Percentiles rank a stretch among this genome's conserved stretches.
These are phyloP conservation scores for Penicillium subrubescens DNA, from an alignment of 495 filamentous ascomycete genomes.

Conservation along the genomic window DNA sequence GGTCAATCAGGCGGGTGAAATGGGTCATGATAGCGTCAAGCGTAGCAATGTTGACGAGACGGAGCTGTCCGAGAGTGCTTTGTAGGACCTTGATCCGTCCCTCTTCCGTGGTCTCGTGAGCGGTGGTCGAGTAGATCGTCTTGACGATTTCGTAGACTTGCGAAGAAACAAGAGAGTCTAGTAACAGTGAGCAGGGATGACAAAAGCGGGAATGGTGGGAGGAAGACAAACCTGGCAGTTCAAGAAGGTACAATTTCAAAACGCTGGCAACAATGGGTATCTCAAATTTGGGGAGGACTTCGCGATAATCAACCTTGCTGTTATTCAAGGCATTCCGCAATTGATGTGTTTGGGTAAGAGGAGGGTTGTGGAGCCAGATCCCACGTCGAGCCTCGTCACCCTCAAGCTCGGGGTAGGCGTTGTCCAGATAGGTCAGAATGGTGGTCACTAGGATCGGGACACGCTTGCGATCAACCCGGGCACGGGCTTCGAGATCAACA, in stretches of 20 bases:
- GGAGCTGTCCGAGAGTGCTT: conserved; percentile 91
- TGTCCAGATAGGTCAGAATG: conserved; percentile 90
- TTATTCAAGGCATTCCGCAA: conserved; percentile 82
- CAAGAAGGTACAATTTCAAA: conserved; percentile 92
- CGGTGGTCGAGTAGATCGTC: conserved; percentile 82
- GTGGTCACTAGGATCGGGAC: conserved; percentile 92
- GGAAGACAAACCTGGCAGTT: conserved; percentile 76
- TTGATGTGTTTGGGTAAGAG: conserved; percentile 81
- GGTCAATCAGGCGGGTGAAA: conserved; percentile 93
- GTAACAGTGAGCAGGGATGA: conserved; percentile 4
- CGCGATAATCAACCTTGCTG: conserved; percentile 76
- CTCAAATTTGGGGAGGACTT: conserved; percentile 81
- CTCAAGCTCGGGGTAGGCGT: conserved; percentile 95
- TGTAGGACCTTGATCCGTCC: conserved; percentile 89
- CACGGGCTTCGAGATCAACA: conserved; percentile 92
- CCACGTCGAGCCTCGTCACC: conserved; percentile 90
- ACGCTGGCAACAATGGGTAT: conserved; percentile 91
- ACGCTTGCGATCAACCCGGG: conserved; percentile 89
- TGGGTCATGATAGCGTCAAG: conserved; percentile 98
- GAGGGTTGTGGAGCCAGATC: conserved; percentile 94
- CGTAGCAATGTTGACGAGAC: conserved; percentile 96
- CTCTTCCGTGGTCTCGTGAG: conserved; percentile 69
- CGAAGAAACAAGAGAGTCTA: conserved; percentile 95
- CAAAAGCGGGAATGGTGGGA: conserved; percentile 5
- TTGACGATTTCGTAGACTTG: conserved; percentile 99